A percentile compares a stretch with the other conserved stretches of the same genome.
phyloP scores from a whole-genome alignment of 2,329 filamentous ascomycete genomes.

The Fusarium camptoceras region DNA sequence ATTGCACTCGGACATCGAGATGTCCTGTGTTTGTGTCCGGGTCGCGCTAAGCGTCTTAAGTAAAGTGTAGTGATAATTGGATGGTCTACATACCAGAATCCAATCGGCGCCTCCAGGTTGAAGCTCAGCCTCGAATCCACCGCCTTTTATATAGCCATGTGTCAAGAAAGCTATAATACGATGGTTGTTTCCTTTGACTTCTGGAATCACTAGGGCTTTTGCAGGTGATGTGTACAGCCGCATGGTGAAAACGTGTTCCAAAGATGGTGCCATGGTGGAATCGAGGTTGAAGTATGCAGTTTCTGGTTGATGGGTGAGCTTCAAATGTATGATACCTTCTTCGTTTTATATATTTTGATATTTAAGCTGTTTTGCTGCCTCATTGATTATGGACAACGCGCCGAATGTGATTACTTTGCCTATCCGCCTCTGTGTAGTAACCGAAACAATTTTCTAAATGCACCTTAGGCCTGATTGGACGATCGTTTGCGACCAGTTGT shows the following conservation, averaged over 20 bases:
- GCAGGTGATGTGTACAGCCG: not conserved
- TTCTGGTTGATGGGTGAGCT: not conserved
- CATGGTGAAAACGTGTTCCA: not conserved
- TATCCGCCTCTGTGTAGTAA: not conserved
- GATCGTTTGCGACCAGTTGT: rapidly evolving
- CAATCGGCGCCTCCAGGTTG: conserved; percentile 10
- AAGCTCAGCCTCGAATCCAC: conserved; percentile 1
- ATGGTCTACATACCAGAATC: not conserved
- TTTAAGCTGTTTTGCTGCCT: not conserved
- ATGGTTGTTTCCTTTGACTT: conserved; percentile 6
- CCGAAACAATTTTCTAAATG: not conserved
- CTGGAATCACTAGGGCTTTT: conserved; percentile 2
- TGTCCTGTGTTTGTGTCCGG: conserved; percentile 11
- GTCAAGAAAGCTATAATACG: conserved; percentile 12
- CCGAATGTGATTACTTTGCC: not conserved
- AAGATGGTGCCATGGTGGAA: not conserved
- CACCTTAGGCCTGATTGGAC: not conserved
- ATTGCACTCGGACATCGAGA: conserved; percentile 10
- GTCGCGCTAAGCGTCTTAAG: not conserved
- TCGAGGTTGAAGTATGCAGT: rapidly evolving
- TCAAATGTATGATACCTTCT: rapidly evolving
- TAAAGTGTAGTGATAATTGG: not conserved
- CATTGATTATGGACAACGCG: not conserved
- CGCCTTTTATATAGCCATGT: not conserved
- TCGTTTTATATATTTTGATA: not conserved